phyloP scores from a whole-genome alignment of 1,284 basidiomycete genomes.

The Heterobasidion irregulare region DNA sequence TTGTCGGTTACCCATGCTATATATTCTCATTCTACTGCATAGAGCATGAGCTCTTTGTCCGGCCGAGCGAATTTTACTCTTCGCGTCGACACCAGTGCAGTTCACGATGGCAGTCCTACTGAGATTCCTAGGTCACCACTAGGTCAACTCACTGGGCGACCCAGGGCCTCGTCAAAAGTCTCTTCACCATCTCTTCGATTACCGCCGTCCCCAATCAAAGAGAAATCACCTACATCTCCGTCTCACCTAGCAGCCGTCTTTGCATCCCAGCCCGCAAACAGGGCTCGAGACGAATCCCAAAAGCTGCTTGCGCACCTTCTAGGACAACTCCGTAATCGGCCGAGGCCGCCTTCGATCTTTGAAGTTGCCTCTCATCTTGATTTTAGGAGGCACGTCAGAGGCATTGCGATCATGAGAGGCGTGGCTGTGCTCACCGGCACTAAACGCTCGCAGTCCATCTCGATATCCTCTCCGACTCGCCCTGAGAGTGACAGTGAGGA shows the following conservation, averaged over 20 bases:
- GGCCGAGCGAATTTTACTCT: constrained; percentile 11
- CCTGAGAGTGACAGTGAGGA: constrained; percentile 35
- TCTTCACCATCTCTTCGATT: constrained; percentile 21
- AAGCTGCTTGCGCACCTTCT: constrained; percentile 54
- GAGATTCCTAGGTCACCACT: constrained; percentile 1
- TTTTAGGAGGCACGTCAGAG: constrained; percentile 11
- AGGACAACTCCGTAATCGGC: constrained; percentile 43
- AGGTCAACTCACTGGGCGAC: not conserved
- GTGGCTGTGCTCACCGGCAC: constrained; percentile 29
- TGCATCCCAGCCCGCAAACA: constrained; percentile 21
- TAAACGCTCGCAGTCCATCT: constrained; percentile 2
- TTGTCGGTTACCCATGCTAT: too few species aligned
- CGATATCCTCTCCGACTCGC: constrained; percentile 10
- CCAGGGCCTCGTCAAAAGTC: not conserved
- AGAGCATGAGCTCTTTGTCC: too few species aligned
- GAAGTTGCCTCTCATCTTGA: constrained; percentile 31
- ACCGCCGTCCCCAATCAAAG: constrained; percentile 21
- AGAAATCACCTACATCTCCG: constrained; percentile 16
- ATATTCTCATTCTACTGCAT: too few species aligned
- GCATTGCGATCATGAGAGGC: constrained; percentile 33
- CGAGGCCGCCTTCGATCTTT: constrained; percentile 33
- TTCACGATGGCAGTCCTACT: constrained; percentile 1
- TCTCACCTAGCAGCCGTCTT: constrained; percentile 1
- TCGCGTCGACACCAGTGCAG: constrained; percentile 18
- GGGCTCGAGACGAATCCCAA: constrained; percentile 44